A percentile compares a stretch with the other conserved stretches of the same genome.
Conservation (phyloP, 495 filamentous ascomycete species). For the Glutinoglossum americanum region DNA sequence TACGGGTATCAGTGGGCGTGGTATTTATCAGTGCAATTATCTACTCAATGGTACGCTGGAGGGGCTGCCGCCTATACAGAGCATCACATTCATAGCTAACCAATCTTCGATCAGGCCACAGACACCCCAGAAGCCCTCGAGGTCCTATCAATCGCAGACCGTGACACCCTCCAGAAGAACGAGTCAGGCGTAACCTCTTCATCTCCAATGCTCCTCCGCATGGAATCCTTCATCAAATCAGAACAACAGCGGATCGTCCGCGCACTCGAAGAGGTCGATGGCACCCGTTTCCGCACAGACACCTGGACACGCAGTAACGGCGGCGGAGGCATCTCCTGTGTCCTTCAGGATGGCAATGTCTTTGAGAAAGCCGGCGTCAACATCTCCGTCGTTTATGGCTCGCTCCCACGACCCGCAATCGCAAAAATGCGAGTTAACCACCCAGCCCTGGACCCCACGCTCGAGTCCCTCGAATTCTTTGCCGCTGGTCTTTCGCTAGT, state of each 20-base stretch:
- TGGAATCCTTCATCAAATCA: conserved; percentile 87
- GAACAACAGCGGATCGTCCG: conserved; percentile 73
- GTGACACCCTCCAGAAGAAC: conserved; percentile 41
- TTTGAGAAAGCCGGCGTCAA: conserved; percentile 98
- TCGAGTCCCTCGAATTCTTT: conserved; percentile 76
- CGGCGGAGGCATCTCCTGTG: conserved; percentile 72
- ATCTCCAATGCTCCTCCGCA: conserved; percentile 91
- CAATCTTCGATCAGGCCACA: not conserved
- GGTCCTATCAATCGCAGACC: conserved; percentile 47
- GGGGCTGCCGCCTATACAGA: no score
- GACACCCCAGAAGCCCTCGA: conserved; percentile 26
- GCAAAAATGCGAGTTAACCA: conserved; percentile 88
- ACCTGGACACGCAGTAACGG: conserved; percentile 75
- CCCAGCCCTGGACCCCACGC: conserved; percentile 63
- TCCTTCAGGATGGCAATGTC: conserved; percentile 84
- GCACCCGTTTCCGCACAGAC: conserved; percentile 53
- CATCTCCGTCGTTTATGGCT: conserved; percentile 84
- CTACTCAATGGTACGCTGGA: conserved; percentile 39
- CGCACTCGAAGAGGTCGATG: conserved; percentile 63
- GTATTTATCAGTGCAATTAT: conserved; percentile 36
- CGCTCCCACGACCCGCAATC: conserved; percentile 69
- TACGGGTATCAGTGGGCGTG: no score
- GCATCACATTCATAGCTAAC: not conserved
- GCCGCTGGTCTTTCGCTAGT: conserved; percentile 84
- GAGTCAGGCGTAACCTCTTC: conserved; percentile 41